Evolutionary conservation across 2,329 filamentous ascomycete species (phyloP).

Genomic region (Nemania abortiva): DNA sequence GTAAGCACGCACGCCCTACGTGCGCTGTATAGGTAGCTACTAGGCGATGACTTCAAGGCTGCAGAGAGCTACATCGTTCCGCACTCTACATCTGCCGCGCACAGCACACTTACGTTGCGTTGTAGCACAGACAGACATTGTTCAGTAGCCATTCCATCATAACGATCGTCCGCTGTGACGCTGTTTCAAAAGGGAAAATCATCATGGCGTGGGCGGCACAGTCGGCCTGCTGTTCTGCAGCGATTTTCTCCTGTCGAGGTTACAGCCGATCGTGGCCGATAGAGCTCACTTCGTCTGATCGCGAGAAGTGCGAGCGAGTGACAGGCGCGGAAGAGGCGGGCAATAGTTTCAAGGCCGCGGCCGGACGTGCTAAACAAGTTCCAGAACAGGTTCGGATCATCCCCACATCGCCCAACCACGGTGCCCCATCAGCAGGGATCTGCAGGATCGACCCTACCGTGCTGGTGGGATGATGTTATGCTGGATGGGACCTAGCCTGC

Average conservation of each 20-base stretch:
- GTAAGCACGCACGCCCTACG: slow-evolving; percentile 14
- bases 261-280: slow-evolving; percentile 32
- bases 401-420: slow-evolving; percentile 44
- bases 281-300: slow-evolving; percentile 34
- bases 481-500: slow-evolving; percentile 38
- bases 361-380: slow-evolving; percentile 27
- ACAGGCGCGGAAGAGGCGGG: slow-evolving; percentile 39
- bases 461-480: slow-evolving; percentile 46
- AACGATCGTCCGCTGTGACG: slow-evolving; percentile 22
- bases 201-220: slow-evolving; percentile 19
- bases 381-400: slow-evolving; percentile 39
- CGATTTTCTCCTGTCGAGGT: not conserved
- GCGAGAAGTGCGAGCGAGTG: slow-evolving; percentile 5
- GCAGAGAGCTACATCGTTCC: slow-evolving; percentile 29
- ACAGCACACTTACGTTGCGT: slow-evolving; percentile 7
- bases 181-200: slow-evolving; percentile 30
- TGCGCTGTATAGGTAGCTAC: not conserved
- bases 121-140: slow-evolving; percentile 26
- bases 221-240: not conserved
- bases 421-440: slow-evolving; percentile 43
- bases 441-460: slow-evolving; percentile 45
- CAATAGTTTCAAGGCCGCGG: slow-evolving; percentile 33
- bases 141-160: slow-evolving; percentile 24
- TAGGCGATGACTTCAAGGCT: slow-evolving; percentile 13
- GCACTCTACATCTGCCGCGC: slow-evolving; percentile 32